phyloP scores from a whole-genome alignment of 2,329 filamentous ascomycete genomes.

The Microcyclosporella mali region DNA sequence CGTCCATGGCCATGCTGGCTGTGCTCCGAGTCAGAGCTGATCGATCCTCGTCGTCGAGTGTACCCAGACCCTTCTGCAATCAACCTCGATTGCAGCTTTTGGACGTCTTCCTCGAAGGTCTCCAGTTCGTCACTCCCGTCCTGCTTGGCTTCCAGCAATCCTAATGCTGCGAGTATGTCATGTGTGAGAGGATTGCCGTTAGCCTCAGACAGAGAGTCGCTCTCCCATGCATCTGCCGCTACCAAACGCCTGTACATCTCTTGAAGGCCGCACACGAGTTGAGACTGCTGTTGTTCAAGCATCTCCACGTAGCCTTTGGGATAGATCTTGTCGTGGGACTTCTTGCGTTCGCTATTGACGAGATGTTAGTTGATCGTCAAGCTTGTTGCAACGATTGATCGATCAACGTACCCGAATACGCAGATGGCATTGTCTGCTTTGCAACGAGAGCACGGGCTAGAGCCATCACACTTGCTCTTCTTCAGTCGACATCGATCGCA shows the following conservation, averaged over 20 bases:
- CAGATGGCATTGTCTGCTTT: conserved; percentile 60
- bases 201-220: conserved; percentile 46
- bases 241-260: conserved; percentile 52
- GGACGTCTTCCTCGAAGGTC: conserved; percentile 54
- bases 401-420: conserved; percentile 47
- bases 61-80: conserved; percentile 48
- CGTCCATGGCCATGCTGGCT: conserved; percentile 36
- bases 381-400: background rate
- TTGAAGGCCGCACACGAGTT: conserved; percentile 56
- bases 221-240: conserved; percentile 51
- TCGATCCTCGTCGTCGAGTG: conserved; percentile 46
- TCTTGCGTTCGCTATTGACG: conserved; percentile 50
- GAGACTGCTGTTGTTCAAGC: conserved; percentile 59
- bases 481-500: conserved; percentile 61
- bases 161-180: conserved; percentile 55
- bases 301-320: conserved; percentile 64
- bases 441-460: conserved; percentile 56
- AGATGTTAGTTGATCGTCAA: conserved; percentile 4
- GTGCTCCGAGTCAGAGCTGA: conserved; percentile 54
- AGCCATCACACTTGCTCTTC: conserved; percentile 63
- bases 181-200: conserved; percentile 57
- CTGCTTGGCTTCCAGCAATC: conserved; percentile 48
- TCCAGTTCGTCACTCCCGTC: conserved; percentile 43
- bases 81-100: conserved; percentile 50
- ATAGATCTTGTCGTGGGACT: conserved; percentile 61